Conservation (phyloP, 2,329 filamentous ascomycete genomes). For the Lithohypha guttulata region DNA sequence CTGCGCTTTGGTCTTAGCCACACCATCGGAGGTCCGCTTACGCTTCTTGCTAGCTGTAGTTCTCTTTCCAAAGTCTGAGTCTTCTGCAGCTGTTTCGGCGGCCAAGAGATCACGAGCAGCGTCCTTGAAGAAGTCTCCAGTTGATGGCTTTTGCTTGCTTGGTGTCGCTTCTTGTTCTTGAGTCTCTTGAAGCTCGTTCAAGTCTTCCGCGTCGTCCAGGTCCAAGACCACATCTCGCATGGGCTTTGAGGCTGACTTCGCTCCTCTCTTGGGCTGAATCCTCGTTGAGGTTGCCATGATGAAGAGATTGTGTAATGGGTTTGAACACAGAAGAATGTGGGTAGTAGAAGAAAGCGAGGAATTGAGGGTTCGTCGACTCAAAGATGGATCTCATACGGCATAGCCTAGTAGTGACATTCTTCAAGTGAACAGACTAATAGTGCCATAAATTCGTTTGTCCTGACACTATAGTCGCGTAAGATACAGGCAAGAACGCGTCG, state of each 20-base stretch:
- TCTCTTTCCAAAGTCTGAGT: constrained; percentile 11
- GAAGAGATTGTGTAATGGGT: too few species aligned
- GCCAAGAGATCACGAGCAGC: neutral
- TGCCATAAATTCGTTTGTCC: too few species aligned
- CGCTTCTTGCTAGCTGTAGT: constrained; percentile 7
- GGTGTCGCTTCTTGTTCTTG: too few species aligned
- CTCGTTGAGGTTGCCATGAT: neutral
- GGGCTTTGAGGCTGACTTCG: neutral
- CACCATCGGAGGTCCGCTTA: constrained; percentile 4
- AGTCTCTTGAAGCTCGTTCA: too few species aligned
- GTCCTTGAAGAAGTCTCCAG: constrained; percentile 5
- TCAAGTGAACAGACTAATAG: too few species aligned
- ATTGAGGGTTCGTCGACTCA: too few species aligned
- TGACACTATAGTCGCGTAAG: too few species aligned
- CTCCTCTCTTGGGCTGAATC: neutral
- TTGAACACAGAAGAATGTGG: too few species aligned
- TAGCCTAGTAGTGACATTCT: too few species aligned
- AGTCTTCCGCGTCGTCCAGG: neutral
- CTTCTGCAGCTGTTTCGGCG: constrained; percentile 1
- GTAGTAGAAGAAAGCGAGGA: too few species aligned
- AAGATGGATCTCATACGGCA: too few species aligned
- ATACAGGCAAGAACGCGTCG: too few species aligned
- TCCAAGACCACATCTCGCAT: neutral
- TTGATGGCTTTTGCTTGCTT: neutral
- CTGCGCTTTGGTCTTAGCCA: constrained; percentile 1